Base-by-base conservation (phyloP, 2,329 filamentous ascomycete species). In the Colletotrichum tamarilloi region DNA sequence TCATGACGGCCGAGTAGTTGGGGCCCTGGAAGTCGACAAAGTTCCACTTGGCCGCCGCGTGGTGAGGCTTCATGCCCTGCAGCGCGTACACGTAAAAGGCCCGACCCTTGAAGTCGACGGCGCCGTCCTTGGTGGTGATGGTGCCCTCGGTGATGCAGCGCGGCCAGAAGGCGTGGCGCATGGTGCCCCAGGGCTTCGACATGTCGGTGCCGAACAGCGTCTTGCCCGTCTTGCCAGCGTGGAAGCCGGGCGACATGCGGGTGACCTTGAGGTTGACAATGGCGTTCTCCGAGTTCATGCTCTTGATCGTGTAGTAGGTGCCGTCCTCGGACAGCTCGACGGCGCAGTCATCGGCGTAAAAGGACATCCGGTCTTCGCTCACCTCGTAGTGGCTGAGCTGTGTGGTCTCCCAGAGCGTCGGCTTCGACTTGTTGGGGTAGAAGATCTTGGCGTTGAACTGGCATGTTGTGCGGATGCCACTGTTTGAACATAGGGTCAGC, bases 61-160 rank as follows among this genome's bases (percentile, higher is more conserved):
- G 97, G 83, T 99, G 97, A 53, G 97, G 97, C 89, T 99, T 99
- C 96, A 98, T 98, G 82, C 95, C 97, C 85, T 98, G 97, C 63
- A 98, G 86, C 53, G 95, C 95, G 82, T 97, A 93, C 76, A 93
- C 88, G 84, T 95, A 96, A 79, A 97, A 86, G 38, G 92, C 95
- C 75, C 88, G 90, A 70, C 96, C 96, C 79, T 91, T 92, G 82
- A 98, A 92, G 81, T 98, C 92, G 75, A 98, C 87, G 49, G 93
- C 91, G 60, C 95, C 94, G 42, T 94, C 91, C 78, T 93, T 90
- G 73, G 95, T 97, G 75, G 94, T 91, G 82, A 98, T 95, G 77
- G 89, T 94, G 64, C 97, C 97, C 83, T 96, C 93, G 14, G 93
- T 91, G 59, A 87, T 88, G 83, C 94, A 97, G 76, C 95, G 90